Evolutionary conservation across 768 basidiomycete genomes (phyloP), one percentile per base, ranked within the genome.

Genomic region (Termitomyces sp.): DNA sequence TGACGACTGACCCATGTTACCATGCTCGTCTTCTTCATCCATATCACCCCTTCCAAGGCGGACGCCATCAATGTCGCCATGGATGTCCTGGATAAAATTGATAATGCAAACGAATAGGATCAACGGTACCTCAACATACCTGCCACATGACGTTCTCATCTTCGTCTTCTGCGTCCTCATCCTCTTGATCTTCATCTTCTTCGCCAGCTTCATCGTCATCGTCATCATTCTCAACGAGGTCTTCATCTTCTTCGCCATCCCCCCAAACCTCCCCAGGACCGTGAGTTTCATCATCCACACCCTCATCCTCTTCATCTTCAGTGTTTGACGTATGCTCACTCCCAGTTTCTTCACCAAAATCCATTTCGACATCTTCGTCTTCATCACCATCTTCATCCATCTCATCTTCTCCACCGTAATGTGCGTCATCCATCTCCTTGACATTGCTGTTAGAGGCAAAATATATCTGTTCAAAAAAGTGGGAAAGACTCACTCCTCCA

Each of bases 281-380:
- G 32, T 76, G 82, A 7, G 75, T 74, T 29, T 76, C 79, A n/a
- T 83, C 76, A 40, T 82, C 84, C 1, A 84, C 88, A 41, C 82
- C 87, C 31, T 81, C 85, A 3, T 81, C 86, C 7, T 73, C 83
- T 27, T 83, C 85, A 27, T 88, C 88, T 20, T 85, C 89, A 0
- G 85, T 86, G 44, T 83, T 81, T 0, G 89, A 91, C 1, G 89
- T 91, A 48, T 86, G 88, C 56, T 89, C 90, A 57, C 88, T 91
- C 23, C 86, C 89, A 0, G 87, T 86, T 54, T 87, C 89, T 18
- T 91, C 92, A 5, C 82, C 91, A 58, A 87, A 90, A 44, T 94
- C 93, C 84, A 90, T 90, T 41, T 91, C 91, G 38, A 89, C 87
- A 51, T 94, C 92, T 53, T 85, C 88, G 3, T 89, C 91, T 16